Percentiles rank a stretch among this genome's conserved stretches.
Evolutionary conservation across 2,329 filamentous ascomycete species (phyloP).

Genomic region (Fusarium sp.): DNA sequence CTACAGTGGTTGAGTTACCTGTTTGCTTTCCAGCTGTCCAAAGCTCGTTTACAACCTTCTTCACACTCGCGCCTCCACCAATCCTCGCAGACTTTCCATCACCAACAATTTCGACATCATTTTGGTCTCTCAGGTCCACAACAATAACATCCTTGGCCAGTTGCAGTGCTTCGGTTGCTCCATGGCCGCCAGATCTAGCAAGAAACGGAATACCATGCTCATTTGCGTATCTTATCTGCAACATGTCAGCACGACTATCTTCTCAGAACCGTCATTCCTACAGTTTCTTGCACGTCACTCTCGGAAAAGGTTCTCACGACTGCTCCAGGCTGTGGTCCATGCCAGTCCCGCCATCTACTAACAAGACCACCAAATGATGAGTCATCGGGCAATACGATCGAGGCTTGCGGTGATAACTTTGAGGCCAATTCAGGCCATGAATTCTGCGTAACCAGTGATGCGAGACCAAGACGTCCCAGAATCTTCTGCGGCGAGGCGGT

Average conservation of each 20-base stretch:
- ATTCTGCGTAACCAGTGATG: neutral
- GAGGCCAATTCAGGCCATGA: conserved; percentile 12
- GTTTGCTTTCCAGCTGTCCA: conserved; percentile 25
- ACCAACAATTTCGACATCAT: neutral
- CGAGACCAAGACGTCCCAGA: neutral
- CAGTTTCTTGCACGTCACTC: conserved; percentile 26
- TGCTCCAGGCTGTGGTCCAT: conserved; percentile 8
- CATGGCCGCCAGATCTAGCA: conserved; percentile 24
- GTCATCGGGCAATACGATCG: neutral
- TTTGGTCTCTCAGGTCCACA: conserved; percentile 4
- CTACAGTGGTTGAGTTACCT: neutral
- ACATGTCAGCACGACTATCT: neutral
- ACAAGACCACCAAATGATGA: neutral
- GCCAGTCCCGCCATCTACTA: conserved; percentile 29
- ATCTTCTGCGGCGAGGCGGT: conserved; percentile 1
- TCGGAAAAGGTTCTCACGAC: conserved; percentile 13
- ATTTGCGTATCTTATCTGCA: conserved; percentile 22
- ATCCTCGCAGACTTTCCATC: conserved; percentile 7
- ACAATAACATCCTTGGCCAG: conserved; percentile 14
- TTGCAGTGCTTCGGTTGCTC: conserved; percentile 16
- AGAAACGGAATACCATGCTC: conserved; percentile 1
- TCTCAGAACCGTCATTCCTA: neutral
- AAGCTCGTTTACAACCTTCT: conserved; percentile 5
- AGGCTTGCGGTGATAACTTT: conserved; percentile 14
- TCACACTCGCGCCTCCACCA: conserved; percentile 7